Evolutionary conservation across 1,284 basidiomycete genomes (phyloP), one percentile per base, ranked within the genome.

Genomic region (Volvariella volvacea): DNA sequence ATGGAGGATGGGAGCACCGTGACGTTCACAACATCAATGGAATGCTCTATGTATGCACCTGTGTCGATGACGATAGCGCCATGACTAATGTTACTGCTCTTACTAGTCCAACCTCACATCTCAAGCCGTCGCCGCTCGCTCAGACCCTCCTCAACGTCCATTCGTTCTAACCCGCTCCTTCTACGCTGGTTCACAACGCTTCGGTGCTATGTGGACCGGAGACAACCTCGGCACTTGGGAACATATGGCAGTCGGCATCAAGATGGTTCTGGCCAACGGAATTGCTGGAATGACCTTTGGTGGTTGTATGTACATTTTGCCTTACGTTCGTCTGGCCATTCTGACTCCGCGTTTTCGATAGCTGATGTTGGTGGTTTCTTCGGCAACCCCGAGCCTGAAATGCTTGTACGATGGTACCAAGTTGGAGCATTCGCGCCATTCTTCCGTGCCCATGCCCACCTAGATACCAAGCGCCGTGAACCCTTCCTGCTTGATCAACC

Each of bases 281-380:
- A 83, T 99, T 41, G 92, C 83, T n/a, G 96, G 96, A 20, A 91
- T 98, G 80, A 79, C 83, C 38, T 99, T 96, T 62, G 77, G 82
- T 42, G 96, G 96, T 51, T 86, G 90, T 92, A 61, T 58, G 88
- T 60, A 34, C 22, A 48, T 30, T 46, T 45, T 32, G 8, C 9
- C 3, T 42, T 22, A 15, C 21, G 28, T 37, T 7, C 34, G 22
- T 8, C 16, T 42, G 41, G 17, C 22, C 14, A 4, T 22, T 20
- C 32, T 40, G 37, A 20, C 46, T 49, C 21, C 47, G 51, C 30
- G 37, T 20, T 42, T 22, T 48, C 15, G 28, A 4, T 54, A 94
- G 91, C 95, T 47, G 95, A 99, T 58, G 91, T 98, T 40, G 94
- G 95, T 32, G 95, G 95, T 14, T 99, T 98, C 82, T 99, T 99